Evolutionary conservation across 768 basidiomycete genomes (phyloP).

Genomic region (Phaeolepiota aurea): DNA sequence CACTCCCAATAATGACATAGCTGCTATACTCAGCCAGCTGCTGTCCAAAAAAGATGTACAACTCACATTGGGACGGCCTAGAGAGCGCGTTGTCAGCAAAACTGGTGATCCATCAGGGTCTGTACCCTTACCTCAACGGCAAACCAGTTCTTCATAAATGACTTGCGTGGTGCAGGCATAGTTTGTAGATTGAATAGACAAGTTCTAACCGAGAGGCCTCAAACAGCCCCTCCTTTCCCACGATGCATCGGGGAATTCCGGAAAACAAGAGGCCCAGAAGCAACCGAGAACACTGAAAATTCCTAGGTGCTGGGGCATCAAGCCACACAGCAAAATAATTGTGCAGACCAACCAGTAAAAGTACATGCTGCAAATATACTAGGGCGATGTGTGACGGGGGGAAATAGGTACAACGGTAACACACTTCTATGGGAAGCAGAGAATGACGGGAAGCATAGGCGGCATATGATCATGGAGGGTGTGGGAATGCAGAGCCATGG

Average conservation of each 20-base stretch:
- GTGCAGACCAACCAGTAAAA: background rate
- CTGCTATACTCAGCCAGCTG: constrained; percentile 11
- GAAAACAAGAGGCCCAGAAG: too few species aligned
- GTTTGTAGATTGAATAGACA: constrained; percentile 10
- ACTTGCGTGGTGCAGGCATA: constrained; percentile 20
- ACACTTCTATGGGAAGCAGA: background rate
- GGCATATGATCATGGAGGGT: background rate
- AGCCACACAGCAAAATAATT: background rate
- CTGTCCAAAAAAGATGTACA: background rate
- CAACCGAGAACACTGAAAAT: too few species aligned
- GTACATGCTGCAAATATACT: too few species aligned
- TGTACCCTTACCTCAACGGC: constrained; percentile 53
- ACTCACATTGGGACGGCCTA: constrained; percentile 49
- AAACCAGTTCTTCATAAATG: constrained; percentile 59
- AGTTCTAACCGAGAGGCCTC: constrained; percentile 6
- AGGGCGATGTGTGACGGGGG: background rate
- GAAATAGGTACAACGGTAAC: too few species aligned
- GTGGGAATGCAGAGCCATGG: background rate
- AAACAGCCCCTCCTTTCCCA: constrained; percentile 17
- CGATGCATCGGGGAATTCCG: constrained; percentile 26
- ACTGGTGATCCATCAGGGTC: background rate
- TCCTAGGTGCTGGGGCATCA: background rate
- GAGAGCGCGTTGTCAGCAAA: background rate
- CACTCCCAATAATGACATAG: constrained; percentile 44
- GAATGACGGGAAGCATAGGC: background rate